Base-by-base conservation (phyloP, 2,329 filamentous ascomycete species). In the Fusarium nisikadoi region DNA sequence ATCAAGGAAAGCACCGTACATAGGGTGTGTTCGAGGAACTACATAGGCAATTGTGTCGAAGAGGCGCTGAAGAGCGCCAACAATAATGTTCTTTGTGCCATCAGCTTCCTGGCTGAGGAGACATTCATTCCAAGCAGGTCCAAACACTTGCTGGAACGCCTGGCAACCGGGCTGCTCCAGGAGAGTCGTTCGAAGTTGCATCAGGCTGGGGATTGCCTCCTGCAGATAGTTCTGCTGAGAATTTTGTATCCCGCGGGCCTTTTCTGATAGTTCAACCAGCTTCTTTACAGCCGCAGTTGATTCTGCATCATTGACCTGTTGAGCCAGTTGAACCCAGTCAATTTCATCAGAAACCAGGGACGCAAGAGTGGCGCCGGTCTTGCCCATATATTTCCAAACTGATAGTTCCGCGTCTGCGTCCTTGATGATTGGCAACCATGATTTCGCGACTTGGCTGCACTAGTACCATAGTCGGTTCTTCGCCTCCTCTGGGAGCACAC, bases 391-490 rank as follows among this genome's bases (percentile, higher is more conserved):
- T 5, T 49, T 60, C 36, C 56, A 63, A 13, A 31, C 23, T 7
- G 11, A 19, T 2, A 60, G 4, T 16, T 63, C 43, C 12, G 41
- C 33, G 14, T 43, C 60, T 13, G 54, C 43, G 9, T 17, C 19
- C 9, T 41, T 33, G 13, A 60, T 60, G 19, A n/a, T 31, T 4
- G 54, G 54, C 31, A 63, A 17, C 60, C 43, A 60, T 8, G n/a
- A 17, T 19, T 65, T 29, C n/a, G 36, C 56, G 62, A 66, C n/a
- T 33, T 49, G 54, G 33, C 23, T 45, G 27, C 33, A 60, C 54
- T 59, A 67, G 25, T 25, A 35, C 35, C 62, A 66, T 20, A 67
- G 35, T 20, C 38, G 63, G 12, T 66, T 65, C 39, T 66, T 67
- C 16, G 47, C 38, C 13, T 67, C 47, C 13, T 54, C 56, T 5